phyloP scores from a whole-genome alignment of 225 moss, liverwort and hornwort genomes.

The Neckera pumila region DNA sequence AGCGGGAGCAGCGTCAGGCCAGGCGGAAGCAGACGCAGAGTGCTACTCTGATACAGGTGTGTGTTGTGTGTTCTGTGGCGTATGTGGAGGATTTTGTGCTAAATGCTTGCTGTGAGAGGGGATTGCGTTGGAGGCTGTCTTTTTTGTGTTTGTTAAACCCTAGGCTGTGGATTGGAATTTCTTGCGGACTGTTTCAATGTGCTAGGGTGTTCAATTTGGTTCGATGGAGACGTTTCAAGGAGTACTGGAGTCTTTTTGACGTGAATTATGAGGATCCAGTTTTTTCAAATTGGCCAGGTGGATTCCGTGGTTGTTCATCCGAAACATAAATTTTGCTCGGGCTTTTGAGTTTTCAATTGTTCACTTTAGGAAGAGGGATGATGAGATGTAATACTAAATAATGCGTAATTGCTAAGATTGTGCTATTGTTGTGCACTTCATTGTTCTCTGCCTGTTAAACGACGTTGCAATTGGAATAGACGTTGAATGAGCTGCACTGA shows the following conservation, averaged over 20 bases:
- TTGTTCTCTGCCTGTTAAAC: not conserved
- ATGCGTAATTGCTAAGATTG: not conserved
- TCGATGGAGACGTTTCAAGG: not conserved
- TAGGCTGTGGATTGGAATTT: not conserved
- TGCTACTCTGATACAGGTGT: conserved; percentile 79
- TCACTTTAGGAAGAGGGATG: not conserved
- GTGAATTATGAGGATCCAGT: not conserved
- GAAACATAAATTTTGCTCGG: not conserved
- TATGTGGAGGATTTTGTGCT: not conserved
- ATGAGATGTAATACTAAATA: not conserved
- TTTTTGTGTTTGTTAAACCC: conserved; percentile 15
- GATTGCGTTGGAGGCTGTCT: not conserved
- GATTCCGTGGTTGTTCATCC: not conserved
- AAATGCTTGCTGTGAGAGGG: not conserved
- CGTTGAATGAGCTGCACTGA: not conserved
- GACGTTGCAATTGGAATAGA: not conserved
- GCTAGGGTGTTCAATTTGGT: not conserved
- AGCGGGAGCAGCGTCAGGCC: conserved; percentile 79
- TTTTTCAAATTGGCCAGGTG: not conserved
- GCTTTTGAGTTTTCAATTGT: not conserved
- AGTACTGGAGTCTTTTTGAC: not conserved
- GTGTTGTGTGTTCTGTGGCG: conserved; percentile 5
- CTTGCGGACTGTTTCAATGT: not conserved
- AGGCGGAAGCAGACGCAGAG: conserved; percentile 65
- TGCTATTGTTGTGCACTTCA: not conserved